These are phyloP conservation scores for Chiua sp. DNA, from an alignment of 1,284 basidiomycete genomes.

Conservation along the genomic window DNA sequence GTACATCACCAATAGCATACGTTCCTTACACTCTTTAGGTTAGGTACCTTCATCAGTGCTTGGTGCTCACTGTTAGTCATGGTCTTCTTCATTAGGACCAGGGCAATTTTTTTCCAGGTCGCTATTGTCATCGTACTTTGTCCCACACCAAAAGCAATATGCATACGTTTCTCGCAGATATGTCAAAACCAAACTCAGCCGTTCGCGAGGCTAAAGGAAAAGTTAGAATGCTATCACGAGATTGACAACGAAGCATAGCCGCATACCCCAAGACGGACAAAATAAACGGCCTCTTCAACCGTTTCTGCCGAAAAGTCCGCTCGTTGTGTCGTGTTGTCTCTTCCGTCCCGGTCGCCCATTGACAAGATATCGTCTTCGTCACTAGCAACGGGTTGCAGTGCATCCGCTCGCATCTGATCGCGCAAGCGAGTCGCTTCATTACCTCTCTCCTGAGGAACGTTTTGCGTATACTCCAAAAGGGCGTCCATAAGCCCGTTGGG, in stretches of 20 bases:
- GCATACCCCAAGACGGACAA: slow-evolving; percentile 69
- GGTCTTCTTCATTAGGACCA: slow-evolving; percentile 76
- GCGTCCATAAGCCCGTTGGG: slow-evolving; percentile 67
- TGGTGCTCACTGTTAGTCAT: slow-evolving; percentile 56
- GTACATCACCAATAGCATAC: slow-evolving; percentile 37
- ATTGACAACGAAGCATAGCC: slow-evolving; percentile 7
- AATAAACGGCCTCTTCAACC: slow-evolving; percentile 69
- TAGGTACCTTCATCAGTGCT: not conserved
- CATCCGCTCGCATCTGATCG: slow-evolving; percentile 71
- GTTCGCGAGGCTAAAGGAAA: slow-evolving; percentile 63
- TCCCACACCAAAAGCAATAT: slow-evolving; percentile 91
- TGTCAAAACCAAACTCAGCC: slow-evolving; percentile 67
- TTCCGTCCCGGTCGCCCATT: slow-evolving; percentile 16
- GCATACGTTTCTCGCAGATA: slow-evolving; percentile 74
- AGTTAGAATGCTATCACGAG: slow-evolving; percentile 12
- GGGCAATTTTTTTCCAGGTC: slow-evolving; percentile 76
- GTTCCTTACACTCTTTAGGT: slow-evolving; percentile 17
- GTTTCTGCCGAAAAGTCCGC: slow-evolving; percentile 55
- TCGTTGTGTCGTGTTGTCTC: slow-evolving; percentile 23
- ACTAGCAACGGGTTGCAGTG: slow-evolving; percentile 55
- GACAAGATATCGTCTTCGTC: slow-evolving; percentile 35
- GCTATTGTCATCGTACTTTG: slow-evolving; percentile 64
- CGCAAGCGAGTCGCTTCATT: slow-evolving; percentile 58
- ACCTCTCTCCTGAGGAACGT: slow-evolving; percentile 29
- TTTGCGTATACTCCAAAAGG: slow-evolving; percentile 47